Base-by-base conservation (phyloP, 2,329 filamentous ascomycete species). In the Lecanicillium sp. region DNA sequence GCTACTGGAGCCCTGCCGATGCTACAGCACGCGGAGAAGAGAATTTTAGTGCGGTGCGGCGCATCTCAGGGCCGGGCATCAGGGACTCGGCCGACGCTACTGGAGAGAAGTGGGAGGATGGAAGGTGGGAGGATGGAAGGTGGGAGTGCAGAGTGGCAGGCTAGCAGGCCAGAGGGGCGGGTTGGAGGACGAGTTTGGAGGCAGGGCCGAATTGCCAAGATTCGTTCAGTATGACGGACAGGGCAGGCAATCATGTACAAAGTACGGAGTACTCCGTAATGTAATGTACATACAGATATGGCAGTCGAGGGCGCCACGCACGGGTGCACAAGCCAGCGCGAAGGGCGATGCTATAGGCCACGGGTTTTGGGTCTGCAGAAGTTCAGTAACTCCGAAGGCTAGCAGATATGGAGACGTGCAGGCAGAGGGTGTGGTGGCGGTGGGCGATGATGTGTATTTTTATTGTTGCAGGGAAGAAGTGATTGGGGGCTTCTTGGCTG, bases 81-180 rank as follows among this genome's bases (percentile, higher is more conserved):
- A 10, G 36, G 21, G 42, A 44, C 42, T 44, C 42, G 42, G 42
- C 42, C 42, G 42, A 44, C 42, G 37, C 42, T 44, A 44, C 32
- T 44, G 24, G 33, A 23, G 21, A 24, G 19, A 17, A 42, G n/a
- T 29, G 35, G 42, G 42, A 21, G n/a, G n/a, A n/a, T n/a, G n/a
- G n/a, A n/a, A n/a, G n/a, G n/a, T n/a, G n/a, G n/a, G n/a, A n/a
- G n/a, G n/a, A n/a, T n/a, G n/a, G n/a, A n/a, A n/a, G n/a, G n/a
- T n/a, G n/a, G n/a, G n/a, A n/a, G n/a, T n/a, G n/a, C n/a, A n/a
- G n/a, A n/a, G n/a, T n/a, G n/a, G n/a, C n/a, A n/a, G n/a, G n/a
- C n/a, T n/a, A n/a, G n/a, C n/a, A n/a, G n/a, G n/a, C n/a, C n/a
- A n/a, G n/a, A n/a, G n/a, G n/a, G n/a, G n/a, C n/a, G n/a, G n/a